A percentile compares a stretch with the other conserved stretches of the same genome.
These are phyloP conservation scores for Hypholoma fasciculare DNA, from an alignment of 768 basidiomycete genomes.

Conservation along the genomic window DNA sequence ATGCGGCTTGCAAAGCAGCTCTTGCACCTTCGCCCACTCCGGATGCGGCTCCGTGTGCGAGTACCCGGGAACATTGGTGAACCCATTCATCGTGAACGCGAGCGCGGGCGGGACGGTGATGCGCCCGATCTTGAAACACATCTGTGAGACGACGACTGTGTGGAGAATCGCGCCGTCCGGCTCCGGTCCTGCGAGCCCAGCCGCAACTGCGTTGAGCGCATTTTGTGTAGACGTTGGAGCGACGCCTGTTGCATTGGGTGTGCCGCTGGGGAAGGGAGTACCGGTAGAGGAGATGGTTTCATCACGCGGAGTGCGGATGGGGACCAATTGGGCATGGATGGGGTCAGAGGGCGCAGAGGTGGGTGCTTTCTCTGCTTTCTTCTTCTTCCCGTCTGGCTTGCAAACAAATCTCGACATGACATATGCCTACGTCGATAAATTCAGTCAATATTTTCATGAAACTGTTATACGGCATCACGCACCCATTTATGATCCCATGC, in stretches of 20 bases:
- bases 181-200: conserved; percentile 35
- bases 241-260: conserved; percentile 5
- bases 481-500: conserved; percentile 86
- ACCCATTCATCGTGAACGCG: conserved; percentile 61
- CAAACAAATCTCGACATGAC: conserved; percentile 65
- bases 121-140: conserved; percentile 70
- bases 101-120: conserved; percentile 74
- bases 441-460: neutral
- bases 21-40: conserved; percentile 43
- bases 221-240: conserved; percentile 20
- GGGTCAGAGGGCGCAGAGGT: conserved; percentile 5
- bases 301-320: conserved; percentile 37
- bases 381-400: conserved; percentile 39
- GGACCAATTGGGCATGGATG: conserved; percentile 13
- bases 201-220: conserved; percentile 33
- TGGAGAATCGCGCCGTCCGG: conserved; percentile 60
- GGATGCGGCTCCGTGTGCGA: conserved; percentile 47
- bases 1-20: conserved; percentile 27
- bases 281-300: conserved; percentile 24
- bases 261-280: conserved; percentile 19
- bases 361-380: conserved; percentile 2
- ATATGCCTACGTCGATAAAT: conserved; percentile 48
- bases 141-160: conserved; percentile 61
- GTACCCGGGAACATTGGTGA: conserved; percentile 37
- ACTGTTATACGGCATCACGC: conserved; percentile 17